These are phyloP conservation scores for Plantago elongata DNA, from an alignment of 257 asterid species.

Conservation along the genomic window DNA sequence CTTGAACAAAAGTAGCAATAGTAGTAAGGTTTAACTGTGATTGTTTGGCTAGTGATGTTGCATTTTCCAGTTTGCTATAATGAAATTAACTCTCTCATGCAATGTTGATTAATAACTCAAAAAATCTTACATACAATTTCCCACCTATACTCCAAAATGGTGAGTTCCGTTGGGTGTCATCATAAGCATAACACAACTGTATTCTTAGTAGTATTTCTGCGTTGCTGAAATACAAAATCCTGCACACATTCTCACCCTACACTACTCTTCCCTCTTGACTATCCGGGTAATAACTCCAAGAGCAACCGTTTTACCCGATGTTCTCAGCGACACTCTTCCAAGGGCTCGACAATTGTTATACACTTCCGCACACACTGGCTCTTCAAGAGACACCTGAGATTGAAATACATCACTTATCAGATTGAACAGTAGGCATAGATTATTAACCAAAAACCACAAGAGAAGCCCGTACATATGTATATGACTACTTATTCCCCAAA, in stretches of 20 bases:
- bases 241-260: background rate
- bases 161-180: constrained; percentile 8
- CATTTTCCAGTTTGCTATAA: too few species aligned
- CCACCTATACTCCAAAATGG: constrained; percentile 24
- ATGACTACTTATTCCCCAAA: too few species aligned
- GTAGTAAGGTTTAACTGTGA: too few species aligned
- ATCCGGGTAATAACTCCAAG: constrained; percentile 71
- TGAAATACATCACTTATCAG: background rate
- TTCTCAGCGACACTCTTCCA: constrained; percentile 83
- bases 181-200: constrained; percentile 13
- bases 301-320: constrained; percentile 81
- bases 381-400: constrained; percentile 60
- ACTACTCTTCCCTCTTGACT: constrained; percentile 28
- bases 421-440: background rate
- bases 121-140: background rate
- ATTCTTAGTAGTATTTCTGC: background rate
- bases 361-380: constrained; percentile 71
- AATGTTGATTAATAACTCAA: too few species aligned
- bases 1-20: too few species aligned
- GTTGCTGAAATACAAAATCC: background rate
- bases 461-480: too few species aligned
- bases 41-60: too few species aligned
- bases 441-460: background rate
- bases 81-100: too few species aligned
- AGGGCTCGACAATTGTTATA: constrained; percentile 56